Evolutionary conservation across 345 rosid species (phyloP), one percentile per base, ranked within the genome.

Genomic region (Mangifera indica): DNA sequence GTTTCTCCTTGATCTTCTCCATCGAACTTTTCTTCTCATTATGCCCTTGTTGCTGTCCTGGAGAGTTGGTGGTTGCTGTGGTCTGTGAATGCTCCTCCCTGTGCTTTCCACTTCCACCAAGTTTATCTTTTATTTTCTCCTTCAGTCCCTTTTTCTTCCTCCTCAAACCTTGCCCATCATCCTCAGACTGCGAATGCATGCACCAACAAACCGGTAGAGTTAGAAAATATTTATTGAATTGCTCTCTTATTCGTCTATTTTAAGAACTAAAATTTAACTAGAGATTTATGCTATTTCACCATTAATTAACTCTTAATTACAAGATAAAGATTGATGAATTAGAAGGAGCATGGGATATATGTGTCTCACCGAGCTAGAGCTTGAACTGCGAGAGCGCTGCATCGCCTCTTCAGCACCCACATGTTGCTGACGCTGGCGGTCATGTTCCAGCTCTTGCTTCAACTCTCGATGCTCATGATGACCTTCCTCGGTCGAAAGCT

Each of bases 1-100:
- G 78, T 26, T 86, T 91, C 12, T 86, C 96, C 72, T 90, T 90
- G 60, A 91, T 91, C 84, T 91, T 91, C 83, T 93, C 96, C 52
- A 85, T 72, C 60, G 90, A 5, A 46, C 89, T 78, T 74, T 85
- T 91, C 91, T 85, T 91, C 87, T 87, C 91, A 53, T 85, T 90
- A 53, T 85, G 92, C 5, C 72, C 63, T 5, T 77, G 83, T 15
- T 66, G 73, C 20, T 53, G 72, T 4, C 3, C 71, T 8, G 56
- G 51, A 5, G 67, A 18, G 3, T 63, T n/a, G 11, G 80, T 20
- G 0, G 79, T 14, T 18, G 81, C 65, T 1, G 70, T 63, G 9
- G 85, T 67, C 17, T 75, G 76, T 1, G 74, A 69, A 22, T 84
- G 80, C 48, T 82, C 86, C 5, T 84, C 87, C 73, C 77, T 79